A percentile compares a stretch with the other conserved stretches of the same genome.
phyloP scores from a whole-genome alignment of 495 filamentous ascomycete genomes.

The Bacidia rubella region DNA sequence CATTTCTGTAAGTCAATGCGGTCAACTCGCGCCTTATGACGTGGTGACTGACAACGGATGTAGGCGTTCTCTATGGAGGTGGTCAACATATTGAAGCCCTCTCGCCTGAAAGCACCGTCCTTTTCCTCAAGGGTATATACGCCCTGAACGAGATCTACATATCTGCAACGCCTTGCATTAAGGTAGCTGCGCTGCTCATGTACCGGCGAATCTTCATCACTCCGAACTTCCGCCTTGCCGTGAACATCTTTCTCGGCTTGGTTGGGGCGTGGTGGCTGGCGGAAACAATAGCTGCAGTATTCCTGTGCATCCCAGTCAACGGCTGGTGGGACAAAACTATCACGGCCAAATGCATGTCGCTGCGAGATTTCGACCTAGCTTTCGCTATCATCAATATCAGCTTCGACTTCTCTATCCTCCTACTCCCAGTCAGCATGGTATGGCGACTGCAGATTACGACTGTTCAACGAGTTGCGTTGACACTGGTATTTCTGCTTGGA shows the following conservation, averaged over 20 bases:
- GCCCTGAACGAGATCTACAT: conserved; percentile 2
- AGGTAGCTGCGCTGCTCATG: conserved; percentile 16
- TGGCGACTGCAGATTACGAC: conserved; percentile 12
- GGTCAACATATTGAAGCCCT: neutral
- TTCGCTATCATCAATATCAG: conserved; percentile 7
- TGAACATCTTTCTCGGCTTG: conserved; percentile 24
- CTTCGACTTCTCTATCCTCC: conserved; percentile 14
- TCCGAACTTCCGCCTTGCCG: conserved; percentile 18
- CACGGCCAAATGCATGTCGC: conserved; percentile 24
- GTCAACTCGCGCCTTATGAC: neutral
- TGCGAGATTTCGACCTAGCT: conserved; percentile 14
- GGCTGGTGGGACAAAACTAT: conserved; percentile 23
- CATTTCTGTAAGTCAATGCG: neutral
- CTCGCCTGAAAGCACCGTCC: neutral
- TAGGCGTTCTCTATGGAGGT: neutral
- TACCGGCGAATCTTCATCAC: conserved; percentile 27
- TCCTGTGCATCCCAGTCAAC: conserved; percentile 24
- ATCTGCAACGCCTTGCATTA: neutral
- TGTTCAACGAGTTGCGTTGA: neutral
- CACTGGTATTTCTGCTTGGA: neutral
- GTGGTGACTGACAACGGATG: neutral
- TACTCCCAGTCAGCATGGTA: conserved; percentile 9
- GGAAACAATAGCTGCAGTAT: conserved; percentile 21
- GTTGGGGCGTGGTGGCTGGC: conserved; percentile 25
- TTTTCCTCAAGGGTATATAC: neutral